A percentile compares a stretch with the other conserved stretches of the same genome.
Conservation (phyloP, 495 filamentous ascomycete genomes). For the Penicillium maclennaniae region DNA sequence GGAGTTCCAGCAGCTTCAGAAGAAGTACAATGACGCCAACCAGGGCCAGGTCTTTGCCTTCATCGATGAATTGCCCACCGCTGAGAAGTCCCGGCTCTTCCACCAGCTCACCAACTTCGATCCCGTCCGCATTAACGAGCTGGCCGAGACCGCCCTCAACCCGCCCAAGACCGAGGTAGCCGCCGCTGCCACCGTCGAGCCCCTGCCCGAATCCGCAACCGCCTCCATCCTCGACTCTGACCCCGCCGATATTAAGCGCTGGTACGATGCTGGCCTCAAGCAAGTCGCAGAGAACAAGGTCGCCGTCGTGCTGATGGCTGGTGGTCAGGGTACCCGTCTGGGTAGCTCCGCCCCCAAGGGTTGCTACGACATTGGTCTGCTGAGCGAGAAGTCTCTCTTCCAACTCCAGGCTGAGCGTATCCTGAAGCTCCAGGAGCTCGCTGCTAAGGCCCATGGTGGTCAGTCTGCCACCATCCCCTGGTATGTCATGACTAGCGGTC, state of each 20-base stretch:
- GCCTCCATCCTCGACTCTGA: slow-evolving; percentile 92
- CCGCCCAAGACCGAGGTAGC: slow-evolving; percentile 56
- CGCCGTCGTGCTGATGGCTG: slow-evolving; percentile 93
- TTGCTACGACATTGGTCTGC: slow-evolving; percentile 91
- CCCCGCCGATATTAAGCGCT: slow-evolving; percentile 70
- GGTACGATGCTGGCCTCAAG: slow-evolving; percentile 81
- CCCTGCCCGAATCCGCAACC: slow-evolving; percentile 80
- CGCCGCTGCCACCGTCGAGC: slow-evolving; percentile 63
- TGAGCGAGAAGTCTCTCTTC: slow-evolving; percentile 91
- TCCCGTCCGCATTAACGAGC: slow-evolving; percentile 74
- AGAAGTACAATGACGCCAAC: slow-evolving; percentile 71
- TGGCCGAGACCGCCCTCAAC: slow-evolving; percentile 76
- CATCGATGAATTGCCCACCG: slow-evolving; percentile 67
- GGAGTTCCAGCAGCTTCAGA: slow-evolving; percentile 68
- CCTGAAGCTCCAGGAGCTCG: slow-evolving; percentile 75
- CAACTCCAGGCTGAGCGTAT: slow-evolving; percentile 97
- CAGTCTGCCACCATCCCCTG: slow-evolving; percentile 76
- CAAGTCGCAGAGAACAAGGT: slow-evolving; percentile 86
- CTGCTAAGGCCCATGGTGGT: slow-evolving; percentile 64
- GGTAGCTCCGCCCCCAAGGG: slow-evolving; percentile 96
- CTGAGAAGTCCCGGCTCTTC: slow-evolving; percentile 76
- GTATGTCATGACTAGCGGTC: slow-evolving; percentile 99
- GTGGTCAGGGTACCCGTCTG: slow-evolving; percentile 91
- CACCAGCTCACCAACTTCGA: slow-evolving; percentile 78
- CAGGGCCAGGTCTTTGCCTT: slow-evolving; percentile 93